phyloP scores from a whole-genome alignment of 1,139 yeast species.

The Candida glucosophila region DNA sequence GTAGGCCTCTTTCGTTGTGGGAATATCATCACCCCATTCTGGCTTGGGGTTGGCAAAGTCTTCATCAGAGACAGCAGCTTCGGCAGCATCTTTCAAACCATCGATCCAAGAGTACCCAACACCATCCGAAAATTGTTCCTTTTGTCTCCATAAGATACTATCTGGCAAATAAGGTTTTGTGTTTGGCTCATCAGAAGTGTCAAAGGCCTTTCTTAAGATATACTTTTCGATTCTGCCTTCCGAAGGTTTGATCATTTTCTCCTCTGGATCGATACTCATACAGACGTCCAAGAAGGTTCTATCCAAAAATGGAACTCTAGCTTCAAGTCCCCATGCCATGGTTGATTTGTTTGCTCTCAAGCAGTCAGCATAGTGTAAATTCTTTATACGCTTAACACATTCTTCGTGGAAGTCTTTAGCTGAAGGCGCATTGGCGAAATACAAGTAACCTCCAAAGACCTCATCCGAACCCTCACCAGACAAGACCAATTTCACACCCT shows the following conservation, averaged over 20 bases:
- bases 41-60: conserved; percentile 83
- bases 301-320: conserved; percentile 98
- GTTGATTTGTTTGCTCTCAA: conserved; percentile 98
- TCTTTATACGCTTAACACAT: conserved; percentile 91
- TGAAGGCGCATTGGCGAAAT: conserved; percentile 94
- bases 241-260: conserved; percentile 66
- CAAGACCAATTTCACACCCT: conserved; percentile 97
- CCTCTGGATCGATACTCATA: conserved; percentile 91
- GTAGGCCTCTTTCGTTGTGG: conserved; percentile 97
- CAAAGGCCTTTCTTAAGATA: conserved; percentile 94
- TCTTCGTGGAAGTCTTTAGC: conserved; percentile 90
- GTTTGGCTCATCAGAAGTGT: conserved; percentile 65
- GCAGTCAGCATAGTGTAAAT: conserved; percentile 95
- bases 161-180: conserved; percentile 83
- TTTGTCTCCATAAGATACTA: conserved; percentile 98
- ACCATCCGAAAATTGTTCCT: conserved; percentile 99
- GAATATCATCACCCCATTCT: conserved; percentile 92
- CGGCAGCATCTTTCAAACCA: conserved; percentile 93
- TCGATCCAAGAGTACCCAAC: conserved; percentile 99
- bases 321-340: conserved; percentile 99
- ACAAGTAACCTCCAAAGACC: conserved; percentile 95
- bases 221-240: conserved; percentile 86
- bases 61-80: conserved; percentile 77
- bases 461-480: conserved; percentile 99
- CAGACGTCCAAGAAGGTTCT: conserved; percentile 83